Base-by-base conservation (phyloP, 345 rosid species). In the sweet orange (Citrus sinensis) region DNA sequence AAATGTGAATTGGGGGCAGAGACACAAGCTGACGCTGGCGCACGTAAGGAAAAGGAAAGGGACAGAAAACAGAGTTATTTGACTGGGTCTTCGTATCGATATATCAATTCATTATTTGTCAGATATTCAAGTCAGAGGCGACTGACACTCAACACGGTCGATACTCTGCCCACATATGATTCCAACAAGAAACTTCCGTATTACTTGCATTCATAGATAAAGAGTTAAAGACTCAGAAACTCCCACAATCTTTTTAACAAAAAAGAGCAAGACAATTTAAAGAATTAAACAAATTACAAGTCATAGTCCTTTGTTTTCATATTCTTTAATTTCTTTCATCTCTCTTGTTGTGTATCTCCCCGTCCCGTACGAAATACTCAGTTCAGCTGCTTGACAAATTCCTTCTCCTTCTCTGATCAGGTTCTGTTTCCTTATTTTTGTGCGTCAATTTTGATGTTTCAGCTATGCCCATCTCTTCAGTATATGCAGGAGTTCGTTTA, bases 101-200 rank as follows among this genome's bases (percentile, higher is more conserved):
- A 3, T 1, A 8, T n/a, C 27, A 59, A 59, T 59, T 59, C n/a
- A n/a, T 58, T 22, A 54, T 6, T 30, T 24, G 24, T 54, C 30
- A 32, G 14, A 30, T 25, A 62, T 42, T 42, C 16, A 22, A 66
- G 76, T 82, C 82, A 72, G 34, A 27, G 73, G 76, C 76, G 78
- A 79, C 66, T 70, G 82, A 80, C 79, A 65, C 37, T 74, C 80
- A 3, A 71, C 83, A 63, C 49, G 27, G 29, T 39, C 46, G 83
- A 75, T 83, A 22, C 77, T 71, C 39, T 62, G 54, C 61, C 85
- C 70, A 58, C 83, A 65, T 77, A 61, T 40, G 59, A 34, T 2
- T 78, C 78, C 88, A 83, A 77, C 46, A 55, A 37, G 22, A 70
- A 85, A 24, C 78, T 55, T 68, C 85, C 76, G 70, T 32, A 46